Conservation (phyloP, 1,284 basidiomycete genomes). For the Microstroma glucosiphilum region DNA sequence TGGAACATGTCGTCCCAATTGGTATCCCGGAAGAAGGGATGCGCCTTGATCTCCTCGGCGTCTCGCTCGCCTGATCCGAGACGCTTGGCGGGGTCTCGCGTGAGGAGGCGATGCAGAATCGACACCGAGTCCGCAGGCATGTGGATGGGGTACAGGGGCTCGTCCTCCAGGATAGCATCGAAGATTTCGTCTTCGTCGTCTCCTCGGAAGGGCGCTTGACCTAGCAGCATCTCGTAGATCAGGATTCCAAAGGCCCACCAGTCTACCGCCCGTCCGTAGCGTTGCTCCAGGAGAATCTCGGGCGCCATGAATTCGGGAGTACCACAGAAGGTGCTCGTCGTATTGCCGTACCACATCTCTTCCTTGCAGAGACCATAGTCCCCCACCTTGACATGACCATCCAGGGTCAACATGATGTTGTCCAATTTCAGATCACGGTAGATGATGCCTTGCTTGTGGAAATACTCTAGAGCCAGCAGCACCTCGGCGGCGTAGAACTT, state of each 20-base stretch:
- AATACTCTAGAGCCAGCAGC: constrained; percentile 90
- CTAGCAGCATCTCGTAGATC: constrained; percentile 97
- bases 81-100: constrained; percentile 82
- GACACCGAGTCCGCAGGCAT: constrained; percentile 98
- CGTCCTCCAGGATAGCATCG: constrained; percentile 96
- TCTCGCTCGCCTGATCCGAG: constrained; percentile 91
- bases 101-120: constrained; percentile 75
- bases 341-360: constrained; percentile 93
- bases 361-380: constrained; percentile 99
- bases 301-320: constrained; percentile 99
- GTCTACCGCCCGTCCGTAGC: constrained; percentile 95
- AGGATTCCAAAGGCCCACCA: constrained; percentile 99
- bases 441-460: constrained; percentile 96
- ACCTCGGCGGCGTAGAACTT: constrained; percentile 99
- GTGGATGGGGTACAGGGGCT: constrained; percentile 97
- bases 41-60: constrained; percentile 93
- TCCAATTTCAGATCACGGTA: constrained; percentile 83
- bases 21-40: constrained; percentile 97
- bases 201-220: constrained; percentile 97
- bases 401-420: constrained; percentile 92
- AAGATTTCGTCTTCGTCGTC: constrained; percentile 99
- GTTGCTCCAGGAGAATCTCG: constrained; percentile 95
- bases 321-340: constrained; percentile 98
- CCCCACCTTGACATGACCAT: constrained; percentile 97
- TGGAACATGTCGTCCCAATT: constrained; percentile 91